Conservation (phyloP, 495 filamentous ascomycete species). For the Trichocladium antarcticum region DNA sequence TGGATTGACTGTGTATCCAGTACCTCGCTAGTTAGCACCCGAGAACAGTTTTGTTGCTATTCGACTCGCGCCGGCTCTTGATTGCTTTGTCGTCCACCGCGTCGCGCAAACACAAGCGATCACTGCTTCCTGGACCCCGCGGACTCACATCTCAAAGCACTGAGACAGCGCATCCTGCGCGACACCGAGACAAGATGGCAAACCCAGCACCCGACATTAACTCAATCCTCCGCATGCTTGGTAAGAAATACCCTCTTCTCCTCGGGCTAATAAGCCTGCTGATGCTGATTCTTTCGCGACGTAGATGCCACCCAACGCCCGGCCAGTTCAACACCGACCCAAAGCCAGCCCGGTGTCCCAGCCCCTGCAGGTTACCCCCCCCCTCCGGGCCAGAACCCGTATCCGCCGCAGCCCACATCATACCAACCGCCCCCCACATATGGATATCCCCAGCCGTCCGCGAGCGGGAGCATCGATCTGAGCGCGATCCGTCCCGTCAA, state of each 20-base stretch:
- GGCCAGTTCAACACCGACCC: constrained; percentile 30
- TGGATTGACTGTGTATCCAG: no score
- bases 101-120: not conserved
- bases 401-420: constrained; percentile 30
- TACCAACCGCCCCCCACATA: constrained; percentile 38
- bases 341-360: constrained; percentile 34
- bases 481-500: constrained; percentile 61
- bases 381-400: constrained; percentile 21
- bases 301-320: constrained; percentile 25
- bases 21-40: no score
- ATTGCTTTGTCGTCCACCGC: not conserved
- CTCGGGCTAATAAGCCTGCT: not conserved
- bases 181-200: constrained; percentile 17
- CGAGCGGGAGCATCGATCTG: constrained; percentile 60
- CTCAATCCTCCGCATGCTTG: constrained; percentile 22
- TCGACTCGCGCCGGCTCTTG: no score
- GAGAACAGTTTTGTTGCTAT: no score
- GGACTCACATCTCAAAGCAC: not conserved
- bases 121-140: not conserved
- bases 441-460: constrained; percentile 53
- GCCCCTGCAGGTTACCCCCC: constrained; percentile 17
- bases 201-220: constrained; percentile 21
- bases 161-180: not conserved
- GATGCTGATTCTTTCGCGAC: not conserved
- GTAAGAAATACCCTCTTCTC: constrained; percentile 1